Base-by-base conservation (phyloP, 805 yeast genomes). In the Cyberlindnera americana region DNA sequence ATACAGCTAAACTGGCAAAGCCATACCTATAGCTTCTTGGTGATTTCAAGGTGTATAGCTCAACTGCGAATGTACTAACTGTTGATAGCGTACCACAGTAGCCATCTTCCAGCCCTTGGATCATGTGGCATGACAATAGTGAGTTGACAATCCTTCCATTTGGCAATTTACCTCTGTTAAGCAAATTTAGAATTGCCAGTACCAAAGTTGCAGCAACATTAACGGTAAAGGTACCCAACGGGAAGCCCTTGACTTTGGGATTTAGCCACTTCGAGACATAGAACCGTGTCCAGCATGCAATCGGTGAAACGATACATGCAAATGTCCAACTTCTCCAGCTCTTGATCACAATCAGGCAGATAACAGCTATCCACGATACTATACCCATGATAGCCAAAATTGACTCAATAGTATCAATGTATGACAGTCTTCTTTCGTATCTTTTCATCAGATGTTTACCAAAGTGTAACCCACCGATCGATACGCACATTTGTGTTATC, bases 11-110 rank as follows among this genome's bases (percentile, higher is more conserved):
- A 13, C 85, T 71, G 0, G 55, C 40, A 1, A 61, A 19, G 6
- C 74, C 82, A 56, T 89, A 89, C 7, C 59, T 42, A 39, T 78
- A 72, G 5, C 77, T 61, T 42, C 63, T 44, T 13, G 54, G 27
- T 5, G 67, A 49, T 11, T 56, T 60, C 33, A 72, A 46, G 4
- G 61, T 58, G 40, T 59, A 67, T 27, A 86, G 59, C 57, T 89
- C 97, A 29, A 73, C 78, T 8, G 84, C 71, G 49, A 88, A 83
- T 1, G 96, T 83, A 40, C 91, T 81, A 28, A 86, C 75, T 0
- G 96, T 85, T 28, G 87, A 77, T 36, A 83, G 59, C 3, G 76
- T 71, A 1, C 90, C 95, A 54, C 87, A 79, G 43, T 75, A 78
- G 0, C 95, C 95, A 49, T 76, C 75, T 15, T 63, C 67, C 2